These are phyloP conservation scores for Amanita exitialis DNA, from an alignment of 768 basidiomycete species.

Conservation along the genomic window DNA sequence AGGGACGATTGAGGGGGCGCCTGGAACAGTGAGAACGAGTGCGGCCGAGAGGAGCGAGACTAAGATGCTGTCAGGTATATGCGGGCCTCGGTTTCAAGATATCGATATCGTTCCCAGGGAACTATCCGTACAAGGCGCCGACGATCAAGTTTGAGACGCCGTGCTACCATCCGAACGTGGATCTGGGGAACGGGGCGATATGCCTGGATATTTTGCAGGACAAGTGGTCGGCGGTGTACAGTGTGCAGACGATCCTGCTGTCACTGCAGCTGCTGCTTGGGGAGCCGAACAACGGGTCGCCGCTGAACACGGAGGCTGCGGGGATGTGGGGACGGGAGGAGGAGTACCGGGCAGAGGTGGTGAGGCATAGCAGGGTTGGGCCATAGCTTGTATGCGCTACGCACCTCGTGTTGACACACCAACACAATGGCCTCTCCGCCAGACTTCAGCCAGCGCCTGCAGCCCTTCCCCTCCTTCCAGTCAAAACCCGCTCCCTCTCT, in stretches of 20 bases:
- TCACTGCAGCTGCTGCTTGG: slow-evolving; percentile 84
- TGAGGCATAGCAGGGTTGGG: not conserved
- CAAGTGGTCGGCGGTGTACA: slow-evolving; percentile 91
- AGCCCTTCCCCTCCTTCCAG: slow-evolving; percentile 36
- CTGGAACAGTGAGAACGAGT: slow-evolving; percentile 48
- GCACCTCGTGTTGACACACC: slow-evolving; percentile 12
- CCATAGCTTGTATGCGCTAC: not conserved
- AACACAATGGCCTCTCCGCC: slow-evolving; percentile 76
- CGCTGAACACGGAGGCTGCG: slow-evolving; percentile 82
- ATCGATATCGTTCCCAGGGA: slow-evolving; percentile 74
- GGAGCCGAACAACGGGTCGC: slow-evolving; percentile 91
- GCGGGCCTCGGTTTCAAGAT: slow-evolving; percentile 75
- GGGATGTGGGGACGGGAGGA: slow-evolving; percentile 46
- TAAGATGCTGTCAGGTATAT: slow-evolving; percentile 43
- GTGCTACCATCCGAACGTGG: slow-evolving; percentile 89
- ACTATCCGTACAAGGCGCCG: slow-evolving; percentile 84
- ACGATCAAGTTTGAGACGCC: slow-evolving; percentile 82
- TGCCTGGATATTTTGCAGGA: slow-evolving; percentile 87
- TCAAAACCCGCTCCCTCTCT: slow-evolving; percentile 12
- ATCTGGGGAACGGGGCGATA: slow-evolving; percentile 65
- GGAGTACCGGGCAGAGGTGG: slow-evolving; percentile 3
- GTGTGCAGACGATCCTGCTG: slow-evolving; percentile 81
- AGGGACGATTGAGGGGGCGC: slow-evolving; percentile 77
- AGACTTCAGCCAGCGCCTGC: slow-evolving; percentile 65
- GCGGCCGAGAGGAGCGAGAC: not conserved